Evolutionary conservation across 805 yeast genomes (phyloP).

Genomic region (Hanseniaspora lachancei): DNA sequence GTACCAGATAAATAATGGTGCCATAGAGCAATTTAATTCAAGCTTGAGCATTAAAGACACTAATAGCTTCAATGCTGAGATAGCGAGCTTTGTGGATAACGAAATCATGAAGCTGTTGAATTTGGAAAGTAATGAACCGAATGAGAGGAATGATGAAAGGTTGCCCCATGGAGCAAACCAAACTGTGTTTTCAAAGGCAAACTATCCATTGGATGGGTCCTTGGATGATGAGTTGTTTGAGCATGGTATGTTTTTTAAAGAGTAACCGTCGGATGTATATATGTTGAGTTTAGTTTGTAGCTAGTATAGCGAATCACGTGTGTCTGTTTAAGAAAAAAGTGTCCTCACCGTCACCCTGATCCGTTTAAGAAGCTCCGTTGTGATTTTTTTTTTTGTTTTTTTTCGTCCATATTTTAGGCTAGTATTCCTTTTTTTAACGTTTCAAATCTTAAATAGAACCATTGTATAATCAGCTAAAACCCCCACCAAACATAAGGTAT

Average conservation of each 20-base stretch:
- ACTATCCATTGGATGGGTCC: not conserved
- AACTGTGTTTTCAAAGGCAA: not conserved
- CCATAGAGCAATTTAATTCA: not conserved
- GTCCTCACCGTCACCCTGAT: too few species aligned
- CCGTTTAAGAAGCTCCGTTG: too few species aligned
- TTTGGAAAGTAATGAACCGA: not conserved
- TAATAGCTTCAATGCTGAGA: not conserved
- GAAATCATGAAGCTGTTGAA: not conserved
- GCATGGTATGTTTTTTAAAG: not conserved
- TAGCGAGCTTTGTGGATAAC: not conserved
- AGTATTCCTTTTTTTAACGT: too few species aligned
- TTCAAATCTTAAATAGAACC: too few species aligned
- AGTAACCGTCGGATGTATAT: too few species aligned
- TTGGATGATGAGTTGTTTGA: constrained; percentile 11
- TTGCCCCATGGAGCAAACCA: not conserved
- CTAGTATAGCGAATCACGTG: not conserved
- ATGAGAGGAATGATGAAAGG: not conserved
- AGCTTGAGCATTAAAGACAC: not conserved
- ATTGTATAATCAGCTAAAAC: too few species aligned
- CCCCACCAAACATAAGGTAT: too few species aligned
- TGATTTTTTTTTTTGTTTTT: too few species aligned
- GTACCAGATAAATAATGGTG: not conserved
- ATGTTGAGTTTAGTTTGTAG: too few species aligned
- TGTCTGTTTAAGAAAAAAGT: too few species aligned
- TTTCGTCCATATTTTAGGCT: too few species aligned